These are phyloP conservation scores for Paxillus ammoniavirescens DNA, from an alignment of 768 basidiomycete species.

Conservation along the genomic window DNA sequence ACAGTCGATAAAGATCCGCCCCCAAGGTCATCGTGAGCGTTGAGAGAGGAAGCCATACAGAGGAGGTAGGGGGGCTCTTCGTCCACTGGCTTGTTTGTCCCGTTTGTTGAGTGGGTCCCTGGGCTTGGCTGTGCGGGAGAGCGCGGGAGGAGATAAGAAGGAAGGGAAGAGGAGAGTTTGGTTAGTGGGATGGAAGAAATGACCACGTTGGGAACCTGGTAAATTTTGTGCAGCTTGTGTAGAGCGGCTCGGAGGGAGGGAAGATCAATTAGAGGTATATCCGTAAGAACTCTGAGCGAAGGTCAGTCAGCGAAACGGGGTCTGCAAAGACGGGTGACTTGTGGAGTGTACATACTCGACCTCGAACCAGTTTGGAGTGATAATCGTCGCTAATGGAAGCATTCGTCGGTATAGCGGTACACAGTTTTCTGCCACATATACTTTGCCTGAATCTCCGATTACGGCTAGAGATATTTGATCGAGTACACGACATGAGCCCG, in stretches of 20 bases:
- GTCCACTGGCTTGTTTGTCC: neutral
- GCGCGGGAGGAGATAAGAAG: constrained; percentile 42
- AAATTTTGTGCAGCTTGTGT: constrained; percentile 68
- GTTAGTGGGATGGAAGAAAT: constrained; percentile 84
- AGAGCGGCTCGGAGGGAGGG: constrained; percentile 68
- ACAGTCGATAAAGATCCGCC: constrained; percentile 40
- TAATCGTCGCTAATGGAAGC: constrained; percentile 83
- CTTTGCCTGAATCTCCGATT: constrained; percentile 84
- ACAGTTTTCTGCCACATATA: constrained; percentile 88
- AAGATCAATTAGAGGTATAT: constrained; percentile 63
- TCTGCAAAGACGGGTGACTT: neutral
- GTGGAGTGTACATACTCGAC: constrained; percentile 63
- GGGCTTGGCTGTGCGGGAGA: neutral
- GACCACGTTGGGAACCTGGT: constrained; percentile 81
- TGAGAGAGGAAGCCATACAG: constrained; percentile 74
- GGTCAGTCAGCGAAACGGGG: neutral
- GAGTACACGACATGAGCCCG: neutral
- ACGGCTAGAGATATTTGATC: constrained; percentile 58
- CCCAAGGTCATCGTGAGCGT: constrained; percentile 15
- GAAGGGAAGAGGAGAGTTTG: constrained; percentile 59
- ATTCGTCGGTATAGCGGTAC: constrained; percentile 83
- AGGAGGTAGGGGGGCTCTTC: constrained; percentile 53
- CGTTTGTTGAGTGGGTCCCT: neutral
- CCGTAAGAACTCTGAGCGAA: constrained; percentile 66
- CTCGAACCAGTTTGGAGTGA: constrained; percentile 98